phyloP scores from a whole-genome alignment of 441 rosid genomes.

The Macaranga tanarius region DNA sequence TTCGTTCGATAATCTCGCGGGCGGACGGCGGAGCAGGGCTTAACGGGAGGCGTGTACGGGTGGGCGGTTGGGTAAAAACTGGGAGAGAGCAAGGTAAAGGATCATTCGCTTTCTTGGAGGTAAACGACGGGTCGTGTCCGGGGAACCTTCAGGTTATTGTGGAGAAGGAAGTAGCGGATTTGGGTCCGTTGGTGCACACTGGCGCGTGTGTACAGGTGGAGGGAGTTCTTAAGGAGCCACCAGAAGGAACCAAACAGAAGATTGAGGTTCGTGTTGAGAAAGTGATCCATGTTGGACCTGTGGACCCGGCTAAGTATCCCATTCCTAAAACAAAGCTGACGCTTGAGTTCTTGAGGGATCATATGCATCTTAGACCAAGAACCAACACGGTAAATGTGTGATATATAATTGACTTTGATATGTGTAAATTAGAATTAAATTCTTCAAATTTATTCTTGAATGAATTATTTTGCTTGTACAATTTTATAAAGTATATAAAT shows the following conservation, averaged over 20 bases:
- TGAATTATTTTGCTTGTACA: too few species aligned
- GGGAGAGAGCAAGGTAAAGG: slow-evolving; percentile 90
- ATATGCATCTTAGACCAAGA: slow-evolving; percentile 76
- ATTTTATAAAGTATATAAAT: too few species aligned
- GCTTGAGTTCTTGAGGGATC: slow-evolving; percentile 77
- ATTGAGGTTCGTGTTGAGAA: slow-evolving; percentile 77
- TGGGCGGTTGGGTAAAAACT: slow-evolving; percentile 81
- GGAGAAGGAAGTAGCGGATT: slow-evolving; percentile 56
- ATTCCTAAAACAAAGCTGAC: slow-evolving; percentile 85
- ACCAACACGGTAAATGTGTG: slow-evolving; percentile 63
- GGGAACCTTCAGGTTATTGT: slow-evolving; percentile 87
- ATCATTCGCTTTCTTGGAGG: slow-evolving; percentile 73
- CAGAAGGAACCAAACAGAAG: slow-evolving; percentile 78
- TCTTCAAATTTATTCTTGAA: too few species aligned
- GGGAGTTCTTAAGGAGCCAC: slow-evolving; percentile 68
- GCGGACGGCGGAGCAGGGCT: slow-evolving; percentile 55
- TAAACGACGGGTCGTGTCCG: slow-evolving; percentile 88
- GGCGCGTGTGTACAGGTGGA: slow-evolving; percentile 83
- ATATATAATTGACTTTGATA: too few species aligned
- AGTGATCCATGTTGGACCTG: slow-evolving; percentile 61
- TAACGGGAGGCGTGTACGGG: slow-evolving; percentile 45
- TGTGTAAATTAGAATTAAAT: too few species aligned
- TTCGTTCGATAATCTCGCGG: slow-evolving; percentile 47
- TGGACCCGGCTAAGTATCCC: slow-evolving; percentile 75
- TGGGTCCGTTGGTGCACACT: slow-evolving; percentile 57